These are phyloP conservation scores for Skeletonema costatum DNA, from an alignment of 108 stramenopile genomes.

Conservation along the genomic window DNA sequence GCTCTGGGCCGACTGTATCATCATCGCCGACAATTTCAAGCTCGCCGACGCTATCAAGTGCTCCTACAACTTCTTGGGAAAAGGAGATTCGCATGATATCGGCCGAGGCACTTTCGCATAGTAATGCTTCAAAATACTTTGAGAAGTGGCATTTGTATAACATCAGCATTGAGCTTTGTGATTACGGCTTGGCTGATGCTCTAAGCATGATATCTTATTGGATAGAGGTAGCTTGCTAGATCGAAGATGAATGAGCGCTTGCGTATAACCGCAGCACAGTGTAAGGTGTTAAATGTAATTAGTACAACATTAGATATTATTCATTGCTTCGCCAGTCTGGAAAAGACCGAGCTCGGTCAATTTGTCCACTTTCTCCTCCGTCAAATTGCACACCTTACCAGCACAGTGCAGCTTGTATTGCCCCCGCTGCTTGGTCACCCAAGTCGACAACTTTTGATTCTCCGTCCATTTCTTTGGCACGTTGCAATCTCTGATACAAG, in stretches of 20 bases:
- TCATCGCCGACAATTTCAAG: not conserved
- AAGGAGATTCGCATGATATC: not conserved
- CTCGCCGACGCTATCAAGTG: not conserved
- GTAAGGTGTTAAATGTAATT: not conserved
- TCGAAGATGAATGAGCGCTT: not conserved
- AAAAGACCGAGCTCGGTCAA: not conserved
- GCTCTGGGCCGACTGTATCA: not conserved
- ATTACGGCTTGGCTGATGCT: not conserved
- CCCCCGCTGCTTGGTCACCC: conserved; percentile 26
- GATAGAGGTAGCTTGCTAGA: not conserved
- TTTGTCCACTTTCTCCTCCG: conserved; percentile 1
- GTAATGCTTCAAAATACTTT: not conserved
- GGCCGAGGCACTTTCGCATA: not conserved
- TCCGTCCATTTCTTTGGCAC: conserved; percentile 24
- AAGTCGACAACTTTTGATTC: conserved; percentile 22
- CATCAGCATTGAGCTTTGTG: not conserved
- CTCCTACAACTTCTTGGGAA: not conserved
- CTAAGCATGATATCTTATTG: not conserved
- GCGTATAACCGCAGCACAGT: no score
- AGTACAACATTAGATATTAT: not conserved
- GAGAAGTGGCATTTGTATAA: not conserved
- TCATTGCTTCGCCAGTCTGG: not conserved
- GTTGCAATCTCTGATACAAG: conserved; percentile 14
- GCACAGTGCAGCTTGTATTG: not conserved
- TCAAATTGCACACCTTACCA: not conserved